Evolutionary conservation across 352 stramenopile species (phyloP).

Genomic region (Phytophthora megakarya): DNA sequence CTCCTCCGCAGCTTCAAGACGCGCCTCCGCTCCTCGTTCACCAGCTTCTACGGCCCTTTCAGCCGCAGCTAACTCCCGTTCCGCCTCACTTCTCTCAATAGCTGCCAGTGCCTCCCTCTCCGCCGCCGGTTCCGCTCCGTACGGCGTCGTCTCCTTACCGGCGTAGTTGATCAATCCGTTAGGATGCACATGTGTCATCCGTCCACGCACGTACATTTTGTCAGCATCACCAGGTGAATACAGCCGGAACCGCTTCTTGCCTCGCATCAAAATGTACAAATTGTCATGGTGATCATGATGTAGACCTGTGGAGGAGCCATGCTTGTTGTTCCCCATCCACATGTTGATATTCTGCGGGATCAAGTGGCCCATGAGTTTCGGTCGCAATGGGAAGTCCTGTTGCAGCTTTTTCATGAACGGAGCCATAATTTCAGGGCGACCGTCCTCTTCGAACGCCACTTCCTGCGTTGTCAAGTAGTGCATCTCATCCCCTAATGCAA

Average conservation of each 20-base stretch:
- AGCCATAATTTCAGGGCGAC: conserved; percentile 83
- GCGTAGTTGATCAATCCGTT: conserved; percentile 98
- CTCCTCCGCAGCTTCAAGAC: conserved; percentile 62
- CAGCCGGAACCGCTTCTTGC: conserved; percentile 95
- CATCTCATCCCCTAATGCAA: conserved; percentile 70
- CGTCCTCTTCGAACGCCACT: conserved; percentile 76
- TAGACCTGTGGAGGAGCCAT: conserved; percentile 89
- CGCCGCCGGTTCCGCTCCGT: conserved; percentile 68
- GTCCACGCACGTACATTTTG: conserved; percentile 92
- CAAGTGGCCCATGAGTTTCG: conserved; percentile 86
- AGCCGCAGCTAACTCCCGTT: conserved; percentile 60
- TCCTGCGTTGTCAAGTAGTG: conserved; percentile 93
- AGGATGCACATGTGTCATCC: conserved; percentile 84
- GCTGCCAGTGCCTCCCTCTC: conserved; percentile 60
- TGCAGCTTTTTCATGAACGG: conserved; percentile 80
- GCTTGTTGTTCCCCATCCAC: conserved; percentile 94
- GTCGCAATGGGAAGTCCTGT: conserved; percentile 84
- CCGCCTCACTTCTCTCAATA: conserved; percentile 67
- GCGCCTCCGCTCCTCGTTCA: conserved; percentile 48
- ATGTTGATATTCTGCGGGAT: conserved; percentile 96
- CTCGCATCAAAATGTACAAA: conserved; percentile 95
- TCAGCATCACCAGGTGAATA: conserved; percentile 90
- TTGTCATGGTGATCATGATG: conserved; percentile 99
- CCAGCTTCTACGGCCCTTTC: conserved; percentile 59
- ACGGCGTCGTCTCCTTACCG: conserved; percentile 82